Evolutionary conservation across 2,329 filamentous ascomycete genomes (phyloP), one percentile per base, ranked within the genome.

Genomic region (Trichophyton mentagrophytes): DNA sequence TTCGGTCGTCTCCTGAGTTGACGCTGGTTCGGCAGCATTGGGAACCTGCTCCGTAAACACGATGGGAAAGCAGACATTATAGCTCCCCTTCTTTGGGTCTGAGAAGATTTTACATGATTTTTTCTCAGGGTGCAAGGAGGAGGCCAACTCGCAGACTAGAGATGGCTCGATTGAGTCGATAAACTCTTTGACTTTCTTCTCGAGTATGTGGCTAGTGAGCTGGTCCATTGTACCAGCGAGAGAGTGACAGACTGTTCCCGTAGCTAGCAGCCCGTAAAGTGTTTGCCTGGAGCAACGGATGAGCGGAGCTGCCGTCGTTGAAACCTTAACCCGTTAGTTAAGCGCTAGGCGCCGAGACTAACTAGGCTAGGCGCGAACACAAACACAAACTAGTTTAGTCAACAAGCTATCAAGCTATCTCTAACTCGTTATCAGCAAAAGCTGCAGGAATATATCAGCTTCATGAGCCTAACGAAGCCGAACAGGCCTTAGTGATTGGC

Each of bases 11-110:
- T 30, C 27, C 27, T 30, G 27, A 1, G 27, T 30, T 30, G 9
- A 27, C 40, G 56, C 49, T 42, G 6, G 13, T 15, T 53, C 15
- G 25, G 36, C 44, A 22, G n/a, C 44, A 46, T 47, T 17, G 25
- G 30, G 33, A 25, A 22, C 7, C 25, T 49, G n/a, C 9, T 60
- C 47, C 2, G 22, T 30, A 58, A 64, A 64, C 9, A 47, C 36
- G 25, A 63, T 53, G 1, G 62, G 62, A 57, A 62, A 64, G 30
- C 58, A 60, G 55, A 62, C 30, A 59, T 64, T 64, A 38, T 38
- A 64, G 59, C 60, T 59, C 1, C 62, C 62, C 22, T 64, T 60
- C 60, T 62, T 56, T 36, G 36, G 9, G 2, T 61, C 60, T 13
- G 38, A 44, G 38, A 61, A 64, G n/a, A 62, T 49, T 38, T 40